A percentile compares a stretch with the other conserved stretches of the same genome.
Conservation (phyloP, 176 grass and related monocot species). For the Triticum timopheevii region DNA sequence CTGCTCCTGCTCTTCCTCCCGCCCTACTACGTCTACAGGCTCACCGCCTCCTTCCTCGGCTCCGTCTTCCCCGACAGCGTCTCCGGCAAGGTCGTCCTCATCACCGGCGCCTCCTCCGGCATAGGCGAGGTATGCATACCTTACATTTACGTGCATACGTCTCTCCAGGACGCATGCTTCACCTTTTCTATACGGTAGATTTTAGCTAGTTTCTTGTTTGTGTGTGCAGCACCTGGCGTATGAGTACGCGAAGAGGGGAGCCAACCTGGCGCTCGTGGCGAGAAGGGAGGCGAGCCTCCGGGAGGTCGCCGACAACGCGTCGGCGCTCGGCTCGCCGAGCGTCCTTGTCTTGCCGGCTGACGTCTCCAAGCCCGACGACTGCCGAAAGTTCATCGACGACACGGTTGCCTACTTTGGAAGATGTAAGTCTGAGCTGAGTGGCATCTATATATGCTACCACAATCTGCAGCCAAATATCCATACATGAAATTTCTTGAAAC, state of each 20-base stretch:
- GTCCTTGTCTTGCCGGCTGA: slow-evolving; percentile 67
- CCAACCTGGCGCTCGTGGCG: slow-evolving; percentile 61
- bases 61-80: slow-evolving; percentile 52
- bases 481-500: background rate
- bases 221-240: slow-evolving; percentile 20
- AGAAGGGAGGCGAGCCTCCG: slow-evolving; percentile 72
- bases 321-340: slow-evolving; percentile 50
- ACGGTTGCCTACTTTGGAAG: slow-evolving; percentile 48
- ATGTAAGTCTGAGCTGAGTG: slow-evolving; percentile 24
- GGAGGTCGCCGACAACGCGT: slow-evolving; percentile 49
- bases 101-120: slow-evolving; percentile 79
- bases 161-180: background rate
- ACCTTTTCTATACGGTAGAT: background rate
- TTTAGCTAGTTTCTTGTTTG: background rate
- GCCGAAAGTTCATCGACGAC: slow-evolving; percentile 52
- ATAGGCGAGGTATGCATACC: slow-evolving; percentile 56
- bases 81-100: slow-evolving; percentile 67
- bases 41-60: slow-evolving; percentile 46
- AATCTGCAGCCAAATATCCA: background rate
- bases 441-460: background rate
- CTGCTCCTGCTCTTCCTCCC: slow-evolving; percentile 30
- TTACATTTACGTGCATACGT: too few species aligned
- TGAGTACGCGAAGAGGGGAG: slow-evolving; percentile 44
- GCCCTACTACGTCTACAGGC: slow-evolving; percentile 52
- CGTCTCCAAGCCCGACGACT: slow-evolving; percentile 51